Base-by-base conservation (phyloP, 2,329 filamentous ascomycete species). In the Alternaria sp. region DNA sequence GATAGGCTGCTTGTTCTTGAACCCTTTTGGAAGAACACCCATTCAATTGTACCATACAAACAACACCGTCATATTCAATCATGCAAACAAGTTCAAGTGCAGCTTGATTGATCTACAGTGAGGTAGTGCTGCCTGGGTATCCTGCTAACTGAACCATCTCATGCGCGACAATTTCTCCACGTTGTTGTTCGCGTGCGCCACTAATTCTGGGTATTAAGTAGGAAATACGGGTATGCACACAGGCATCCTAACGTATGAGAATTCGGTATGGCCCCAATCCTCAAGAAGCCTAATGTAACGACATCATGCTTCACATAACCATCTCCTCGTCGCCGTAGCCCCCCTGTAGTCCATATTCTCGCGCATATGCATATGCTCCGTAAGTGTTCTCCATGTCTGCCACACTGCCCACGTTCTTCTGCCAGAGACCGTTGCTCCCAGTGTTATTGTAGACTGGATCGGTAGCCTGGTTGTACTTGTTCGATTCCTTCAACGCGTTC, bases 361-460 rank as follows among this genome's bases (percentile, higher is more conserved):
- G 76, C 6, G 79, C 79, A 60, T 86, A 83, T 68, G 86, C 84
- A 65, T 83, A 86, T 23, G 85, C 82, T 0, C 88, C 88, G 65
- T 91, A 91, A 73, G 88, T 86, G 63, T 89, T 83, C 70, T 89
- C 88, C 87, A 90, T 89, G 28, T 84, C 74, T 34, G 71, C 54
- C 7, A 76, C 65, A 46, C 66, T 75, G 73, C 73, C 73, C 24
- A 73, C 71, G 37, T 84, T 81, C 68, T 83, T 83, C 54, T 79
- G 77, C 56, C 79, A 78, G 74, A 84, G 58, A 77, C 82, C 70
- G 78, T 70, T 73, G 51, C 52, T 53, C 60, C 68, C 76, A 62
- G 59, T 46, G 31, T 62, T 64, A 39, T 77, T 83, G 73, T 92
- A 92, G n/a, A 89, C 89, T 0, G 90, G 90, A 63, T 92, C 90